Evolutionary conservation across 495 filamentous ascomycete genomes (phyloP), one percentile per base, ranked within the genome.

Genomic region (Aspergillus avenaceus): DNA sequence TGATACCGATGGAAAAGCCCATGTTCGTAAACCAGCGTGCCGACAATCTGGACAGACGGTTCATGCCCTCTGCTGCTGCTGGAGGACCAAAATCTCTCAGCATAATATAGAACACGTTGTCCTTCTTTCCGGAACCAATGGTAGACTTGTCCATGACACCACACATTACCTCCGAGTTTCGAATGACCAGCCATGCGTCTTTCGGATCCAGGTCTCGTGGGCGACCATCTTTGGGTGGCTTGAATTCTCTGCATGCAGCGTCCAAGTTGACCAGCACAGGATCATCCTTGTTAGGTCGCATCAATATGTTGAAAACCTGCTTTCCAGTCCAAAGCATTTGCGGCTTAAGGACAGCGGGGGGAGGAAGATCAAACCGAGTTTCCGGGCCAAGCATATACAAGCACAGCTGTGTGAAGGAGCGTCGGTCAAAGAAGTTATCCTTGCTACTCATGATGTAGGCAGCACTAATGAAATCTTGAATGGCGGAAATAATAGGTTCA

Each of bases 101-200:
- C 58, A 98, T 91, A 47, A 97, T 87, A 58, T 96, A 98, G 68
- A 97, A 98, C 8, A 98, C 81, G 3, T 90, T 96, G 64, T 96
- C 91, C 64, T 98, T 98, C 73, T 97, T 97, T 60, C 93, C 93
- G 11, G 86, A 88, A 54, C 93, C 93, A 34, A 98, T 87, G 0
- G 90, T 96, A 2, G 88, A 84, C 63, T 98, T 98, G 69, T 98
- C 93, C 91, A 98, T 96, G 28, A 90, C 82, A 58, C 93, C 93
- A 60, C 93, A 97, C 90, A 98, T 97, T 52, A 98, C 84, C 64
- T 97, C 93, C 0, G 91, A 96, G 58, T 97, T 97, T 32, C 93
- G 86, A 55, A 98, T 84, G 13, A 95, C 88, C 22, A 98, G 74
- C 80, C 85, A 97, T 6, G 80, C 79, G 67, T 98, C 93, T 54